Evolutionary conservation across 1,284 basidiomycete genomes (phyloP).

Genomic region (Salmacisia buchloeana): DNA sequence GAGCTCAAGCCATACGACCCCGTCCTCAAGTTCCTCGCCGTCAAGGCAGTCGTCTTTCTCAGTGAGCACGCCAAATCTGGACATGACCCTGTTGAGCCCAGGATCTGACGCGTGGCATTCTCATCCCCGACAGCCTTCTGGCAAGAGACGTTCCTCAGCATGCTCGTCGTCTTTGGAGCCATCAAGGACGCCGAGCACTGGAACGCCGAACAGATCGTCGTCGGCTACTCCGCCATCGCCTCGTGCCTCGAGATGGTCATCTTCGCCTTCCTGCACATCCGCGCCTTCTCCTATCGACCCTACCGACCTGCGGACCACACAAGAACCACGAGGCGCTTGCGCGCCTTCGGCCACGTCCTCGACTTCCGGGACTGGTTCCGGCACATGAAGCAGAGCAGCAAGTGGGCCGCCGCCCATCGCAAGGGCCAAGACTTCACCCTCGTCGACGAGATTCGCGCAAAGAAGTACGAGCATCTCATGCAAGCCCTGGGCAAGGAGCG

Average conservation of each 20-base stretch:
- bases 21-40: constrained; percentile 62
- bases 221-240: constrained; percentile 65
- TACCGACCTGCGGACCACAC: constrained; percentile 53
- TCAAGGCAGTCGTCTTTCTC: constrained; percentile 71
- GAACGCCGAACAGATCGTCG: constrained; percentile 69
- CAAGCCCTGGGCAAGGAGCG: constrained; percentile 30
- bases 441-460: constrained; percentile 32
- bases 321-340: constrained; percentile 20
- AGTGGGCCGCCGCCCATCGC: constrained; percentile 25
- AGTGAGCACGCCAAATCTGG: constrained; percentile 33
- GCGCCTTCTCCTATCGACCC: constrained; percentile 67
- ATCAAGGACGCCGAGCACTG: constrained; percentile 61
- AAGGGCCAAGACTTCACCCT: constrained; percentile 27
- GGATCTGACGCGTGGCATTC: too few relatives aligned
- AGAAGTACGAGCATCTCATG: constrained; percentile 29
- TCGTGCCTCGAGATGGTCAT: constrained; percentile 66
- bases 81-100: background rate
- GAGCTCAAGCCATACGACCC: constrained; percentile 63
- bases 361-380: constrained; percentile 41
- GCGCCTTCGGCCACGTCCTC: constrained; percentile 28
- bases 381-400: constrained; percentile 32
- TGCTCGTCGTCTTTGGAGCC: constrained; percentile 61
- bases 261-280: constrained; percentile 66
- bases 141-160: constrained; percentile 64
- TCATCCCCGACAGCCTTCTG: constrained; percentile 57